Base-by-base conservation (phyloP, 257 asterid species). In the Ballota nigra region DNA sequence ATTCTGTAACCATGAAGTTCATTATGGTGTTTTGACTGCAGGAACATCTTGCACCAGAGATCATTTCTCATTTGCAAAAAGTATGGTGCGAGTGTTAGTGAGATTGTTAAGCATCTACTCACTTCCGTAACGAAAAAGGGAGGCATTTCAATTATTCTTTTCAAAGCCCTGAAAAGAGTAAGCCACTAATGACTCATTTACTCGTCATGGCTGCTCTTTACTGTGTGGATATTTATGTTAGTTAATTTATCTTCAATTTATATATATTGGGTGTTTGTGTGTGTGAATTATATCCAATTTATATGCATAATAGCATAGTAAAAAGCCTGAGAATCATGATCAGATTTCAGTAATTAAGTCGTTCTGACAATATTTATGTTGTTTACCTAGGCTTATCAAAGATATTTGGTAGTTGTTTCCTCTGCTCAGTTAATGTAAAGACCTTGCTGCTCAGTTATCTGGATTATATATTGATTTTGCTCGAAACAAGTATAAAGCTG, bases 31-130 rank as follows among this genome's bases (percentile, higher is more conserved):
- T 73, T n/a, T n/a, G n/a, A n/a, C n/a, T n/a, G n/a, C n/a, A n/a
- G n/a, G n/a, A n/a, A n/a, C n/a, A n/a, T n/a, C n/a, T n/a, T n/a
- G n/a, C n/a, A n/a, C n/a, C n/a, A n/a, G n/a, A n/a, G n/a, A n/a
- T n/a, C n/a, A n/a, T n/a, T n/a, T n/a, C n/a, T n/a, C n/a, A n/a
- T n/a, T n/a, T n/a, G n/a, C n/a, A n/a, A n/a, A n/a, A n/a, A 80
- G 85, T 96, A 89, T 74, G 85, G 86, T 26, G 40, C 88, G 24
- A 84, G 96, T 66, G 87, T 88, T 16, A 75, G 82, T 75, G 98
- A 91, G 83, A 87, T 86, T 79, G 89, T 89, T 77, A 95, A 92
- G 91, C 92, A 91, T 78, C 86, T 95, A 31, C 83, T 95, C 36
- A 71, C 93, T 60, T 82, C 83, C 77, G 77, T 92, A 61, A 89